phyloP scores from a whole-genome alignment of 441 rosid species.

The Mallotus japonicus region DNA sequence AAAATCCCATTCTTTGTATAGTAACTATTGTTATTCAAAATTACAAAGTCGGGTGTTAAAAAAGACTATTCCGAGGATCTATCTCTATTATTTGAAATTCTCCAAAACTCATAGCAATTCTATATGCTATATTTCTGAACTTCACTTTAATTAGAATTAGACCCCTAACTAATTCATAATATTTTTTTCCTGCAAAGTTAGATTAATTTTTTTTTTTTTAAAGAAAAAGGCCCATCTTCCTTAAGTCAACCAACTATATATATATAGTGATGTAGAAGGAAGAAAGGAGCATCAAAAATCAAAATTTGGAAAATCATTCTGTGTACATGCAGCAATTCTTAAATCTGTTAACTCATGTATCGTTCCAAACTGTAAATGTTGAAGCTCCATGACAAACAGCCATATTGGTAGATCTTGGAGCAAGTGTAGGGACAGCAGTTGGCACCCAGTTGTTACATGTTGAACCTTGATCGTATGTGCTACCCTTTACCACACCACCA shows the following conservation, averaged over 20 bases:
- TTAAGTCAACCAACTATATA: not conserved
- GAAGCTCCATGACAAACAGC: slow-evolving; percentile 51
- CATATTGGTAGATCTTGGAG: slow-evolving; percentile 39
- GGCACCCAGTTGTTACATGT: slow-evolving; percentile 52
- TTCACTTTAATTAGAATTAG: slow-evolving; percentile 18
- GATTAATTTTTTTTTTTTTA: not conserved
- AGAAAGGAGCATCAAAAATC: slow-evolving; percentile 9
- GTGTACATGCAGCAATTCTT: not conserved
- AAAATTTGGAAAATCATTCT: slow-evolving; percentile 7
- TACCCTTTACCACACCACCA: slow-evolving; percentile 18
- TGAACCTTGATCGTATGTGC: slow-evolving; percentile 30
- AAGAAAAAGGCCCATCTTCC: slow-evolving; percentile 3
- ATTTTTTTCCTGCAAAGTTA: slow-evolving; percentile 26
- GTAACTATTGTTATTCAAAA: slow-evolving; percentile 28
- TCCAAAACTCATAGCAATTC: slow-evolving; percentile 32
- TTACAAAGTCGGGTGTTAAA: slow-evolving; percentile 33
- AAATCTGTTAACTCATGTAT: slow-evolving; percentile 23
- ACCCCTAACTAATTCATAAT: slow-evolving; percentile 19
- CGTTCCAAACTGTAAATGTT: slow-evolving; percentile 63
- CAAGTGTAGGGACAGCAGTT: slow-evolving; percentile 39
- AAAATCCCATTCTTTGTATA: slow-evolving; percentile 28
- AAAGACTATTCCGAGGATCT: slow-evolving; percentile 37
- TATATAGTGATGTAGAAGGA: not conserved
- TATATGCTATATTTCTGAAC: slow-evolving; percentile 34
- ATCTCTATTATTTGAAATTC: slow-evolving; percentile 23